Evolutionary conservation across 495 filamentous ascomycete species (phyloP).

Genomic region (Hypoxylon crocopeplum): DNA sequence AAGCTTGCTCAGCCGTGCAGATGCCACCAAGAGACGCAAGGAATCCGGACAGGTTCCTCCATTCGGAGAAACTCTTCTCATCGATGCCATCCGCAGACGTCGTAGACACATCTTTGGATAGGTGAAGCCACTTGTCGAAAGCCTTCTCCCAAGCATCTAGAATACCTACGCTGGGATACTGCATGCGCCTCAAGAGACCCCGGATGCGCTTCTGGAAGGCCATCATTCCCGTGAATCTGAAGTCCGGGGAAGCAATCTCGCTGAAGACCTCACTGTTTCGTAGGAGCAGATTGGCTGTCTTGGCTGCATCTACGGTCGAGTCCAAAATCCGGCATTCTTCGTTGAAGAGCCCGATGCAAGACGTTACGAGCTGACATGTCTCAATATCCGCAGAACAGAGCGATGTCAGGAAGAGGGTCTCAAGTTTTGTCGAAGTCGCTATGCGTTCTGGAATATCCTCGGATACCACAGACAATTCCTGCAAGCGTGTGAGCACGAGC

Average conservation of each 20-base stretch:
- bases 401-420: slow-evolving; percentile 65
- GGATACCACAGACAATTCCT: slow-evolving; percentile 56
- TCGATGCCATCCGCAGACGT: slow-evolving; percentile 54
- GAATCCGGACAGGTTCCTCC: slow-evolving; percentile 71
- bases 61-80: slow-evolving; percentile 63
- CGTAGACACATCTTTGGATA: slow-evolving; percentile 65
- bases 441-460: slow-evolving; percentile 59
- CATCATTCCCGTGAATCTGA: slow-evolving; percentile 68
- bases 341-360: slow-evolving; percentile 66
- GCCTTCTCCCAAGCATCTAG: slow-evolving; percentile 69
- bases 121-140: slow-evolving; percentile 64
- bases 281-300: slow-evolving; percentile 59
- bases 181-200: slow-evolving; percentile 62
- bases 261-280: slow-evolving; percentile 66
- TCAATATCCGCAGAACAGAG: slow-evolving; percentile 69
- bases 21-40: slow-evolving; percentile 69
- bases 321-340: slow-evolving; percentile 66
- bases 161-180: slow-evolving; percentile 64
- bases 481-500: slow-evolving; percentile 12
- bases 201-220: slow-evolving; percentile 70
- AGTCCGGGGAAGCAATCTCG: slow-evolving; percentile 66
- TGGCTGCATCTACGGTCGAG: slow-evolving; percentile 51
- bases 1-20: slow-evolving; percentile 66
- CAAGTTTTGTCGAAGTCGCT: slow-evolving; percentile 57
- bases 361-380: slow-evolving; percentile 66